These are phyloP conservation scores for Hypoxylon fuscum DNA, from an alignment of 495 filamentous ascomycete species.

Conservation along the genomic window DNA sequence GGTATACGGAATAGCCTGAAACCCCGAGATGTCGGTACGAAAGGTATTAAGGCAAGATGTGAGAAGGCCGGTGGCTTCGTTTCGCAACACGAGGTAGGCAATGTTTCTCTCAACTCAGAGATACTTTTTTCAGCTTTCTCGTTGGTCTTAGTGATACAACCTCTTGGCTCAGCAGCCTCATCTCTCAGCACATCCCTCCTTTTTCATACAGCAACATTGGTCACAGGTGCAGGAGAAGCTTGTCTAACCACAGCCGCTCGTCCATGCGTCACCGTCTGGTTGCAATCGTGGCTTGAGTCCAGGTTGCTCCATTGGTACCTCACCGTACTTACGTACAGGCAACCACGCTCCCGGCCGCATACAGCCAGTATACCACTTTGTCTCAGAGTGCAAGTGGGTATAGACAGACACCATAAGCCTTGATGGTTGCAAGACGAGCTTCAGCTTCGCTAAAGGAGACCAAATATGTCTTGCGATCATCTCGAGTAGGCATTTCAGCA, in stretches of 20 bases:
- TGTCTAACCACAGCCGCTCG: constrained; percentile 15
- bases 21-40: constrained; percentile 11
- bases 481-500: constrained; percentile 8
- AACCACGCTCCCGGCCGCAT: constrained; percentile 14
- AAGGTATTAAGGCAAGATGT: constrained; percentile 5
- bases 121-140: background rate
- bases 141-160: background rate
- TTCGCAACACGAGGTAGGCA: constrained; percentile 1
- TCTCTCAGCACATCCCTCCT: constrained; percentile 2
- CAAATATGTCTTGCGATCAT: constrained; percentile 10
- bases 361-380: constrained; percentile 14
- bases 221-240: constrained; percentile 19
- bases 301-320: constrained; percentile 37
- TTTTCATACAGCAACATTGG: constrained; percentile 8
- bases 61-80: constrained; percentile 4
- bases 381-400: constrained; percentile 17
- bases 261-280: constrained; percentile 20
- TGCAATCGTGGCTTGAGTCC: constrained; percentile 36
- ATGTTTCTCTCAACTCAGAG: constrained; percentile 5
- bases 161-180: constrained; percentile 7
- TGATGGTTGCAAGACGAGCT: constrained; percentile 8
- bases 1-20: constrained; percentile 10
- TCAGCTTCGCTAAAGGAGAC: constrained; percentile 26
- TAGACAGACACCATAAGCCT: constrained; percentile 27
- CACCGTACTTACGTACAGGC: constrained; percentile 14